These are phyloP conservation scores for Paraconiothyrium sp. DNA, from an alignment of 2,329 filamentous ascomycete species.

Conservation along the genomic window DNA sequence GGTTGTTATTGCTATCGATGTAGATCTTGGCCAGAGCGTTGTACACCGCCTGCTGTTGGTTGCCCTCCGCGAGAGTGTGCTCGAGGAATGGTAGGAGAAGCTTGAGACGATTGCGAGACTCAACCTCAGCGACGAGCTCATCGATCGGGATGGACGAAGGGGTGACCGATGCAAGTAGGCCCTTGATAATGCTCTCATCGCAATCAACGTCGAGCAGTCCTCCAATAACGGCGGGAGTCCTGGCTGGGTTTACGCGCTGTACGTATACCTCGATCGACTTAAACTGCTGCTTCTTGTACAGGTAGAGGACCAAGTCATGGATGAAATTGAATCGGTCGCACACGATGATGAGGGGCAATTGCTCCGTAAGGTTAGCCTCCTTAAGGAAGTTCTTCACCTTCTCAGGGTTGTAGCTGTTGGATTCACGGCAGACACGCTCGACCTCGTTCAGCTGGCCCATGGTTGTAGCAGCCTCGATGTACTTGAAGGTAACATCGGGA, in stretches of 20 bases:
- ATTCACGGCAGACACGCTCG: constrained; percentile 95
- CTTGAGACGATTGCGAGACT: constrained; percentile 94
- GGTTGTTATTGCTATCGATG: constrained; percentile 98
- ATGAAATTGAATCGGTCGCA: constrained; percentile 99
- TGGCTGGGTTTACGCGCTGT: constrained; percentile 90
- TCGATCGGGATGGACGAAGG: constrained; percentile 89
- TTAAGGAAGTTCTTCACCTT: constrained; percentile 99
- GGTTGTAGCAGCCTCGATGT: constrained; percentile 94
- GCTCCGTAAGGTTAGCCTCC: constrained; percentile 90
- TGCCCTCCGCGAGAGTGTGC: constrained; percentile 85
- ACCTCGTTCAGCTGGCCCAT: constrained; percentile 96
- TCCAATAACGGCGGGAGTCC: constrained; percentile 92
- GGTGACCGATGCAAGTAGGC: constrained; percentile 84
- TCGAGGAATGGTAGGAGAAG: constrained; percentile 95
- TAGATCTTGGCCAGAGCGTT: constrained; percentile 99
- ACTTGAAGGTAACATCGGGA: constrained; percentile 97
- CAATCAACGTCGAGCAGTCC: constrained; percentile 96
- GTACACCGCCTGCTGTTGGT: constrained; percentile 95
- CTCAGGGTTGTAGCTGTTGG: constrained; percentile 73
- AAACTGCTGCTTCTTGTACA: constrained; percentile 99
- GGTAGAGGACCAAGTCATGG: constrained; percentile 92
- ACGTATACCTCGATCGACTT: constrained; percentile 99
- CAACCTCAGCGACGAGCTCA: constrained; percentile 92
- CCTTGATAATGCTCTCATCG: constrained; percentile 95
- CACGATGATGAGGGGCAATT: constrained; percentile 95